Conservation (phyloP, 2,329 filamentous ascomycete species). For the Aspergillus sp. region DNA sequence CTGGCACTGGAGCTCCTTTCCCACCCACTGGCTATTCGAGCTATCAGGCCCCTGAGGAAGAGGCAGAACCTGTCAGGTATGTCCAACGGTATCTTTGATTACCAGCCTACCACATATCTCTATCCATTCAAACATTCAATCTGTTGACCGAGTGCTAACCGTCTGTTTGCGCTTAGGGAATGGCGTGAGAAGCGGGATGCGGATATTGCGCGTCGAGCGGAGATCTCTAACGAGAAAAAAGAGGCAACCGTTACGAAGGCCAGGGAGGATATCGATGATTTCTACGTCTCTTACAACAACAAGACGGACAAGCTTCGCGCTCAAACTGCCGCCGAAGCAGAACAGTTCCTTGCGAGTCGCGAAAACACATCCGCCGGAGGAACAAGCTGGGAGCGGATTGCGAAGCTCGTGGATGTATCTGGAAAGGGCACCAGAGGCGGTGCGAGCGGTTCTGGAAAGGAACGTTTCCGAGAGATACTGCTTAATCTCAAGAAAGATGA, state of each 20-base stretch:
- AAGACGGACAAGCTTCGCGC: constrained; percentile 93
- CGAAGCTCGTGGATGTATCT: constrained; percentile 94
- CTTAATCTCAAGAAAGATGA: constrained; percentile 89
- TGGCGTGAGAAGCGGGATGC: constrained; percentile 91
- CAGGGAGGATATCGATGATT: constrained; percentile 93
- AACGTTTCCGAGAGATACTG: constrained; percentile 89
- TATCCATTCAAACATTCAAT: neutral
- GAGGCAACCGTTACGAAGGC: constrained; percentile 84
- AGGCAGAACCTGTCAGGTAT: constrained; percentile 78
- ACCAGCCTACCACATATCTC: neutral
- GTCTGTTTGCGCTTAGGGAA: constrained; percentile 49
- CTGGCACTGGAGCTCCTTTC: constrained; percentile 63
- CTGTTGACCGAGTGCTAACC: neutral
- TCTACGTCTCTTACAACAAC: constrained; percentile 99
- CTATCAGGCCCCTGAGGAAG: constrained; percentile 67
- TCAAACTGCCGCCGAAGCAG: constrained; percentile 86
- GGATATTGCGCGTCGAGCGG: constrained; percentile 77
- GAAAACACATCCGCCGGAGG: constrained; percentile 94
- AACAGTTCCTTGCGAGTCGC: constrained; percentile 82
- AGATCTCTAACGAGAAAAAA: constrained; percentile 80
- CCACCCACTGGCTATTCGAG: constrained; percentile 51
- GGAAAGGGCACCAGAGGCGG: constrained; percentile 88
- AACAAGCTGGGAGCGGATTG: constrained; percentile 97
- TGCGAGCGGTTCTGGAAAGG: constrained; percentile 87
- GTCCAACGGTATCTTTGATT: constrained; percentile 3